Conservation (phyloP, 805 yeast genomes). For the Barnettozyma salicaria region DNA sequence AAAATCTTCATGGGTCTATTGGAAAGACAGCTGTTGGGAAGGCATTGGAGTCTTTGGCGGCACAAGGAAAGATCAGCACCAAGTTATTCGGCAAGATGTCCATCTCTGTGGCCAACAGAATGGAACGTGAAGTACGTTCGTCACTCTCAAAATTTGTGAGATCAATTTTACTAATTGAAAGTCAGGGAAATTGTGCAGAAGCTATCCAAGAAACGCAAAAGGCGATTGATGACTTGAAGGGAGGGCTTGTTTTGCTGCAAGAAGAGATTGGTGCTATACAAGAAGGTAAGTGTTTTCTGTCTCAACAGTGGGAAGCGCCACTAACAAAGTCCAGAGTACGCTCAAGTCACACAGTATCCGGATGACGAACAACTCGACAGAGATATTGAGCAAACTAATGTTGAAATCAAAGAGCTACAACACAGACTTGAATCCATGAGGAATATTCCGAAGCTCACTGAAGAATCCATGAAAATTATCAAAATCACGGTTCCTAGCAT, state of each 20-base stretch:
- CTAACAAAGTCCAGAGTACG: constrained; percentile 7
- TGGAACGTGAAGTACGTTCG: constrained; percentile 14
- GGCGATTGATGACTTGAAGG: not conserved
- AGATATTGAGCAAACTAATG: constrained; percentile 2
- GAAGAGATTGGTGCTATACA: constrained; percentile 2
- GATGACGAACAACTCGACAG: constrained; percentile 11
- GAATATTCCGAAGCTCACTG: constrained; percentile 6
- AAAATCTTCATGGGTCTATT: constrained; percentile 38
- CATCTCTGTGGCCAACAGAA: constrained; percentile 38
- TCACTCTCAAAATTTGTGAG: no score
- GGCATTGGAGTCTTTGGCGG: constrained; percentile 33
- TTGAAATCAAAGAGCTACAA: constrained; percentile 6
- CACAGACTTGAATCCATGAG: constrained; percentile 3
- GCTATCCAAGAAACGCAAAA: not conserved
- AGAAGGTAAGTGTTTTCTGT: constrained; percentile 1
- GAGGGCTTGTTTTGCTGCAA: not conserved
- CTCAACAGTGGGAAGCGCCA: not conserved
- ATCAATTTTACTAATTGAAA: not conserved
- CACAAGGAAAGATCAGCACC: constrained; percentile 29
- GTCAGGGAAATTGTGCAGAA: not conserved
- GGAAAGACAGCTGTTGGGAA: constrained; percentile 31
- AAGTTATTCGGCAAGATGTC: constrained; percentile 40
- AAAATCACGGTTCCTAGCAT: constrained; percentile 3
- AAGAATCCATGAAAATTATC: constrained; percentile 9
- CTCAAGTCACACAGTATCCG: constrained; percentile 13